A percentile compares a stretch with the other conserved stretches of the same genome.
Conservation (phyloP, 2,329 filamentous ascomycete genomes). For the Exophiala calicioides region DNA sequence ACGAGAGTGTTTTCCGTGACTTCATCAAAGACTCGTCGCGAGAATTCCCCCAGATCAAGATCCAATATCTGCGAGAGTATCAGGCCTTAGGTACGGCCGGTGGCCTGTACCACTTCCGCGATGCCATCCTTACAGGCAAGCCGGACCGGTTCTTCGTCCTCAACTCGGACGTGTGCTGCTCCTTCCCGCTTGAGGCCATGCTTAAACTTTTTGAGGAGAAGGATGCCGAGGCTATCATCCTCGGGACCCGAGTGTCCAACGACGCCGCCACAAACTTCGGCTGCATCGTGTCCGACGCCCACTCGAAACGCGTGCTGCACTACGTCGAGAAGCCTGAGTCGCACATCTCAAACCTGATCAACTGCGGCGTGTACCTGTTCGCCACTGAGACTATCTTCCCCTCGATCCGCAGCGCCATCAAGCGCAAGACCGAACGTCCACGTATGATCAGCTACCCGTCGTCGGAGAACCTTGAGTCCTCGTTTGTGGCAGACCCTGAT, state of each 20-base stretch:
- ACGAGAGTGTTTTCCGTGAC: conserved; percentile 93
- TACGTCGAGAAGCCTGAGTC: conserved; percentile 99
- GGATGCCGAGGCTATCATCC: conserved; percentile 93
- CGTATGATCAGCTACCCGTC: conserved; percentile 93
- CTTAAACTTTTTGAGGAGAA: conserved; percentile 90
- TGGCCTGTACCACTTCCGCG: conserved; percentile 97
- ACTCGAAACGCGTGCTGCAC: conserved; percentile 93
- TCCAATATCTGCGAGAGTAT: conserved; percentile 97
- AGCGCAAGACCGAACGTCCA: conserved; percentile 87
- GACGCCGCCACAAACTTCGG: conserved; percentile 95
- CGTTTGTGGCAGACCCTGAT: conserved; percentile 67
- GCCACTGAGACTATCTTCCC: conserved; percentile 95
- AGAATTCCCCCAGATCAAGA: conserved; percentile 82
- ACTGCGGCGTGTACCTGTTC: conserved; percentile 98
- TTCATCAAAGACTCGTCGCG: conserved; percentile 90
- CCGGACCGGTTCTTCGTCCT: conserved; percentile 96
- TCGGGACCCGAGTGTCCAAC: conserved; percentile 87
- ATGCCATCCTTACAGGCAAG: conserved; percentile 93
- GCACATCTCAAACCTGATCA: conserved; percentile 97
- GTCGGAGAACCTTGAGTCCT: conserved; percentile 83
- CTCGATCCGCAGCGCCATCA: conserved; percentile 89
- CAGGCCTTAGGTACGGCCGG: conserved; percentile 93
- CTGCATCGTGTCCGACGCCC: conserved; percentile 91
- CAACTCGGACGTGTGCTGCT: conserved; percentile 98
- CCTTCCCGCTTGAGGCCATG: conserved; percentile 95